Conservation (phyloP, 139 green algal species). For the Coccomyxa sp. region DNA sequence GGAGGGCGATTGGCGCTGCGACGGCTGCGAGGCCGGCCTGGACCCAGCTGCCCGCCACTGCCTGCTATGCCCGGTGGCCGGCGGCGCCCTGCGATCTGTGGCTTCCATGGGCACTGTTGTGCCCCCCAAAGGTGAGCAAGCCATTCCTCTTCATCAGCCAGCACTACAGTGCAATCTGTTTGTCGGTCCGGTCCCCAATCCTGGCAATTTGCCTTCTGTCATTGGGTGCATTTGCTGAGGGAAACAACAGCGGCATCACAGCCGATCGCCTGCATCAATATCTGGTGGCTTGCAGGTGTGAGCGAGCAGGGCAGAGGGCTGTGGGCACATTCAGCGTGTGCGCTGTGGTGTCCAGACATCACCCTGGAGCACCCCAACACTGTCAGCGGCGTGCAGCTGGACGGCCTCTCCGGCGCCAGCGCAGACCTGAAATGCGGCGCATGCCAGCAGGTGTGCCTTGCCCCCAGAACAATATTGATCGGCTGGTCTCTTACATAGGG, state of each 20-base stretch:
- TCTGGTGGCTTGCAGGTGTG: neutral
- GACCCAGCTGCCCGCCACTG: neutral
- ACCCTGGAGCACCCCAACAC: neutral
- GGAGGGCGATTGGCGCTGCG: neutral
- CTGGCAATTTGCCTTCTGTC: neutral
- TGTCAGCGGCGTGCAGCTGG: neutral
- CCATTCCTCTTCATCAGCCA: neutral
- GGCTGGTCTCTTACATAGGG: neutral
- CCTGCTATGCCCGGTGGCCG: neutral
- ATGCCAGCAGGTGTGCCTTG: neutral
- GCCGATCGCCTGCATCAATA: neutral
- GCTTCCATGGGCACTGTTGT: neutral
- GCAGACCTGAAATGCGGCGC: neutral
- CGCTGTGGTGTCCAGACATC: neutral
- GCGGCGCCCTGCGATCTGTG: neutral
- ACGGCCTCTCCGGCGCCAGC: neutral
- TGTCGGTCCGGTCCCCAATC: neutral
- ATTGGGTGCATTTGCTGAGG: neutral
- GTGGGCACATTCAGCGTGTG: neutral
- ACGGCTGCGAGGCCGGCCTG: neutral
- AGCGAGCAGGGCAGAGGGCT: no score
- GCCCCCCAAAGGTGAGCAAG: neutral
- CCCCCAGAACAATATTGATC: neutral
- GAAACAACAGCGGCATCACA: neutral
- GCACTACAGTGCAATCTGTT: neutral